Percentiles rank a stretch among this genome's conserved stretches.
Evolutionary conservation across 2,329 filamentous ascomycete species (phyloP).

Genomic region (Exophiala calicioides): DNA sequence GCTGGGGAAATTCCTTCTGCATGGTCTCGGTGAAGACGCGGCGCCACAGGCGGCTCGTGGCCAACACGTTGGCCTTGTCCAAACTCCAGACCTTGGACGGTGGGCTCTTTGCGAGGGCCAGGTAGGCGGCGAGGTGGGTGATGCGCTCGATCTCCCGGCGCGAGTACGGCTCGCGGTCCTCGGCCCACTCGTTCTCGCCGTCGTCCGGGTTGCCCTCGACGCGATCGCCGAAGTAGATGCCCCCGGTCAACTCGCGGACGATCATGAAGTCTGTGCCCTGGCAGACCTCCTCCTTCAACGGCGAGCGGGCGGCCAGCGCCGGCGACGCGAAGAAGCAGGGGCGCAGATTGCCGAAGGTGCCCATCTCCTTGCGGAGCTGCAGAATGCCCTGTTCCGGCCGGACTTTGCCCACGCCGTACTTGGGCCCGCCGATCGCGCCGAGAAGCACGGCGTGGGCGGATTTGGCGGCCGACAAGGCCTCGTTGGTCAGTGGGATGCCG

Average conservation of each 20-base stretch:
- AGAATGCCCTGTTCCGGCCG: slow-evolving; percentile 93
- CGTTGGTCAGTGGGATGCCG: slow-evolving; percentile 76
- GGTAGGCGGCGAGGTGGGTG: slow-evolving; percentile 74
- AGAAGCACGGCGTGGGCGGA: slow-evolving; percentile 85
- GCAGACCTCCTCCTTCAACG: slow-evolving; percentile 82
- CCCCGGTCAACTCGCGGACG: slow-evolving; percentile 86
- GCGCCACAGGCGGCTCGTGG: slow-evolving; percentile 85
- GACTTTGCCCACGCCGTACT: slow-evolving; percentile 89
- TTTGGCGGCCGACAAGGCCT: slow-evolving; percentile 80
- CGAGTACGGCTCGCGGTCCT: slow-evolving; percentile 86
- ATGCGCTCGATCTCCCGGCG: slow-evolving; percentile 85
- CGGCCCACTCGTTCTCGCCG: slow-evolving; percentile 62
- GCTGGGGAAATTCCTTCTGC: slow-evolving; percentile 81
- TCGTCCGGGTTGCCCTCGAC: slow-evolving; percentile 70
- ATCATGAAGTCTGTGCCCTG: slow-evolving; percentile 88
- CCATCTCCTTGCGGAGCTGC: slow-evolving; percentile 86
- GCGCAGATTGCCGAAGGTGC: slow-evolving; percentile 90
- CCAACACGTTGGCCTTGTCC: slow-evolving; percentile 96
- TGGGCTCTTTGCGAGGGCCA: slow-evolving; percentile 75
- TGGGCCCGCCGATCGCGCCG: slow-evolving; percentile 90
- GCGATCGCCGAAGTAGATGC: slow-evolving; percentile 93
- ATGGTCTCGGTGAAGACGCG: slow-evolving; percentile 84
- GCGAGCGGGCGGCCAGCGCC: slow-evolving; percentile 77
- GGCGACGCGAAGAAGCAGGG: slow-evolving; percentile 95
- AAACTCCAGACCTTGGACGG: slow-evolving; percentile 79